Conservation (phyloP, 345 rosid species). For the Erucastrum elatum region DNA sequence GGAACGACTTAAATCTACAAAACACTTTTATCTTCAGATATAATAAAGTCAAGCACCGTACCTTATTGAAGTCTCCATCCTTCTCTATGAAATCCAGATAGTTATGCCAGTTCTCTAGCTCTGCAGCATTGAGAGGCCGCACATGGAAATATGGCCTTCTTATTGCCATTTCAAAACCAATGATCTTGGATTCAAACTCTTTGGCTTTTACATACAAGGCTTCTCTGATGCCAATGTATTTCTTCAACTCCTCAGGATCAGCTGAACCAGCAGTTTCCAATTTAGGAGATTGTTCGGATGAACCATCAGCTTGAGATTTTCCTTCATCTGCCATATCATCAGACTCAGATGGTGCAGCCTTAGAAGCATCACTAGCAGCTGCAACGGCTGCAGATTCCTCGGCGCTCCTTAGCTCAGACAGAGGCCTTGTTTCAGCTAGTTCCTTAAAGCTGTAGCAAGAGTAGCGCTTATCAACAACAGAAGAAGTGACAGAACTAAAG, state of each 20-base stretch:
- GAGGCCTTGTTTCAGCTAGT: conserved; percentile 8
- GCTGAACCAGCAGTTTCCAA: neutral
- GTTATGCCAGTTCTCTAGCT: conserved; percentile 19
- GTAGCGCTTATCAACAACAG: neutral
- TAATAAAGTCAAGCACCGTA: neutral
- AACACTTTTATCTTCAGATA: neutral
- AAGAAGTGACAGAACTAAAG: neutral
- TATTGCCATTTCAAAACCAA: conserved; percentile 19
- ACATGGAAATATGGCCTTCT: conserved; percentile 22
- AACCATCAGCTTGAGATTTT: conserved; percentile 7
- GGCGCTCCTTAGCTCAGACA: neutral
- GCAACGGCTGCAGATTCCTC: neutral
- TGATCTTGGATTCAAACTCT: neutral
- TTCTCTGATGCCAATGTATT: conserved; percentile 3
- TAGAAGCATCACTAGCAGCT: neutral
- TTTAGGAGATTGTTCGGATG: neutral
- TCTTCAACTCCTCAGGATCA: conserved; percentile 5
- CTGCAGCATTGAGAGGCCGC: conserved; percentile 19
- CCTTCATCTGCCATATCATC: neutral
- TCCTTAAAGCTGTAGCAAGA: conserved; percentile 7
- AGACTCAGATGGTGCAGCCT: conserved; percentile 1
- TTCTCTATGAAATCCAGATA: conserved; percentile 5
- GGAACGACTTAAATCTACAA: neutral
- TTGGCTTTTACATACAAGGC: conserved; percentile 10
- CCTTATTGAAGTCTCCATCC: conserved; percentile 6